Evolutionary conservation across 495 filamentous ascomycete genomes (phyloP).

Genomic region (Rusavskia elegans): DNA sequence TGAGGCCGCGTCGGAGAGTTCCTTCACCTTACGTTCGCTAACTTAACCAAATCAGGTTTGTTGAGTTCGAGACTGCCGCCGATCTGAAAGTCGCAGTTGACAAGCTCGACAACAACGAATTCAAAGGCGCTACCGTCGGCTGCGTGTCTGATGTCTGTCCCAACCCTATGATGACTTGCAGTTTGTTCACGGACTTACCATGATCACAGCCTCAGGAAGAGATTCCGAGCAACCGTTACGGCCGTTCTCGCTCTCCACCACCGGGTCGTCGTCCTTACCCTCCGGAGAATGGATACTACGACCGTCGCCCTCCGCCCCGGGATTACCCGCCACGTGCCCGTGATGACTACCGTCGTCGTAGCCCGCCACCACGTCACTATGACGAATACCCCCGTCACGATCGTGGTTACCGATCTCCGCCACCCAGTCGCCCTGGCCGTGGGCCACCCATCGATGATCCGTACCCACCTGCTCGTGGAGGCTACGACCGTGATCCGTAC

Average conservation of each 20-base stretch:
- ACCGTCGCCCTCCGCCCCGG: slow-evolving; percentile 50
- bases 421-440: slow-evolving; percentile 38
- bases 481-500: slow-evolving; percentile 14
- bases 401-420: slow-evolving; percentile 51
- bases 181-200: neutral
- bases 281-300: slow-evolving; percentile 37
- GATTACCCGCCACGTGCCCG: slow-evolving; percentile 59
- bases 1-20: slow-evolving; percentile 28
- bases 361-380: slow-evolving; percentile 58
- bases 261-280: slow-evolving; percentile 41
- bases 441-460: slow-evolving; percentile 54
- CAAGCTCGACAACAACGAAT: slow-evolving; percentile 80
- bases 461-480: slow-evolving; percentile 46
- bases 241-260: slow-evolving; percentile 58
- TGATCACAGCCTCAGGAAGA: slow-evolving; percentile 45
- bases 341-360: slow-evolving; percentile 65
- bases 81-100: slow-evolving; percentile 83
- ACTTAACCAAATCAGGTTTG: slow-evolving; percentile 49
- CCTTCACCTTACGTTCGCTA: neutral
- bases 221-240: slow-evolving; percentile 42
- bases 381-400: slow-evolving; percentile 66
- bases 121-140: slow-evolving; percentile 68
- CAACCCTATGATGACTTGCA: neutral
- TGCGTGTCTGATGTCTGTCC: slow-evolving; percentile 73
- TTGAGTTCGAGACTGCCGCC: slow-evolving; percentile 86